A percentile compares a stretch with the other conserved stretches of the same genome.
Conservation (phyloP, 768 basidiomycete species). For the Nidularia pulvinata region DNA sequence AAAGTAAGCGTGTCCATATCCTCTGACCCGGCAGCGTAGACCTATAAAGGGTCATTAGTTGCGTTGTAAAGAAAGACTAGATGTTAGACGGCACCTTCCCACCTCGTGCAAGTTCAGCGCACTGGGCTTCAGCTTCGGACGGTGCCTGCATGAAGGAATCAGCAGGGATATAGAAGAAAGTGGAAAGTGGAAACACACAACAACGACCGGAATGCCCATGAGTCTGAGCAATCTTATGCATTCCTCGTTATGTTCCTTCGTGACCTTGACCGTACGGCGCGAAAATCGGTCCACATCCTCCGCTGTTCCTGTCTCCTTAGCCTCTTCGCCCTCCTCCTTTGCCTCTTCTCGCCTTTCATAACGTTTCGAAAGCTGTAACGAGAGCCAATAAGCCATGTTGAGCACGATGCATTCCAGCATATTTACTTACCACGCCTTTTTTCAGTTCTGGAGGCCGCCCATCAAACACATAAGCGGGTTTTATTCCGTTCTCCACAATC, state of each 20-base stretch:
- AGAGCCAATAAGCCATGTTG: background rate
- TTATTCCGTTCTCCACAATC: slow-evolving; percentile 98
- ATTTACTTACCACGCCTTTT: slow-evolving; percentile 83
- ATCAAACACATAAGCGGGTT: slow-evolving; percentile 98
- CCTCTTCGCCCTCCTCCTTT: slow-evolving; percentile 93
- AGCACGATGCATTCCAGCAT: too few species aligned
- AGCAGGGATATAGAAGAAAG: background rate
- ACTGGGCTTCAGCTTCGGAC: slow-evolving; percentile 98
- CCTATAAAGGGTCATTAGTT: slow-evolving; percentile 38
- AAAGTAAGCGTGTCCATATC: slow-evolving; percentile 99
- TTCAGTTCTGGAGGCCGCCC: slow-evolving; percentile 98
- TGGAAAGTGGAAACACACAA: slow-evolving; percentile 48
- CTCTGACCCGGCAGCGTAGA: slow-evolving; percentile 97
- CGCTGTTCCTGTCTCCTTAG: slow-evolving; percentile 92
- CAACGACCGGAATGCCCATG: slow-evolving; percentile 97
- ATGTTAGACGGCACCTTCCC: slow-evolving; percentile 61
- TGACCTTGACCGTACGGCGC: slow-evolving; percentile 92
- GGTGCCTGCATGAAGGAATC: slow-evolving; percentile 65
- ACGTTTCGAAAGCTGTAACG: slow-evolving; percentile 87
- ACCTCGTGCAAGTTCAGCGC: slow-evolving; percentile 96
- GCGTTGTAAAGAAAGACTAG: background rate
- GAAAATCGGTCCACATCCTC: slow-evolving; percentile 94
- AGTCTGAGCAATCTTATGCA: slow-evolving; percentile 83
- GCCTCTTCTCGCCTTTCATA: slow-evolving; percentile 90
- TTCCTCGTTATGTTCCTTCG: slow-evolving; percentile 95